phyloP scores from a whole-genome alignment of 106 monocot species.

The Acorus calamus region DNA sequence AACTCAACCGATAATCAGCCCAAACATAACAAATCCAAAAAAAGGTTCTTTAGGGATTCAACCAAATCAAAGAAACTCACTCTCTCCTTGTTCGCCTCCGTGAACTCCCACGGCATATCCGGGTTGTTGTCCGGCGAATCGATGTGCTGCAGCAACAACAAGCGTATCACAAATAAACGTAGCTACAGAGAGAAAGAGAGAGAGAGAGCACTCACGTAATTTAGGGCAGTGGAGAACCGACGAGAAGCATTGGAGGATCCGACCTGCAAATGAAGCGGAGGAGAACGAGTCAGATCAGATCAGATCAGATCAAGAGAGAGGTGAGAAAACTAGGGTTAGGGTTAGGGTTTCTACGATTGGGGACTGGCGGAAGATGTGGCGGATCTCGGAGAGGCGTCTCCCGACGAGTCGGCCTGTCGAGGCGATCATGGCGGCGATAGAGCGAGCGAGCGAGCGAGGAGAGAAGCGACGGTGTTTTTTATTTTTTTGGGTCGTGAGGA shows the following conservation, averaged over 20 bases:
- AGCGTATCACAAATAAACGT: conserved; percentile 2
- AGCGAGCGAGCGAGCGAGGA: neutral
- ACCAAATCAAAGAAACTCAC: conserved; percentile 16
- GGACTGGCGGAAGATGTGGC: conserved; percentile 17
- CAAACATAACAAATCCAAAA: neutral
- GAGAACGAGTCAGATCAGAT: neutral
- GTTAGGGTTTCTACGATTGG: conserved; percentile 9
- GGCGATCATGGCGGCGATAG: conserved; percentile 25
- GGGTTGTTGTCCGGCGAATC: conserved; percentile 79
- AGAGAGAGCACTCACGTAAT: conserved; percentile 54
- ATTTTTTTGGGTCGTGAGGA: no score
- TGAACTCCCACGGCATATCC: conserved; percentile 68
- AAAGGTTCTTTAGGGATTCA: neutral
- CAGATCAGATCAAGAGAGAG: neutral
- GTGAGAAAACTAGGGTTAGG: neutral
- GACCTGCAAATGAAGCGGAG: conserved; percentile 15
- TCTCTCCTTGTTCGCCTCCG: conserved; percentile 56
- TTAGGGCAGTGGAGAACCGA: conserved; percentile 85
- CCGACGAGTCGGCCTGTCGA: conserved; percentile 44
- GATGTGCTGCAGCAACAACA: conserved; percentile 43
- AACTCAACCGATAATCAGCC: no score
- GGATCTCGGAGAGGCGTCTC: conserved; percentile 44
- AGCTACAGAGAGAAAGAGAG: neutral
- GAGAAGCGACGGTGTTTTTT: neutral
- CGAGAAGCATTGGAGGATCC: conserved; percentile 25